Evolutionary conservation across 2,329 filamentous ascomycete species (phyloP).

Genomic region (Exserohilum rostratum): DNA sequence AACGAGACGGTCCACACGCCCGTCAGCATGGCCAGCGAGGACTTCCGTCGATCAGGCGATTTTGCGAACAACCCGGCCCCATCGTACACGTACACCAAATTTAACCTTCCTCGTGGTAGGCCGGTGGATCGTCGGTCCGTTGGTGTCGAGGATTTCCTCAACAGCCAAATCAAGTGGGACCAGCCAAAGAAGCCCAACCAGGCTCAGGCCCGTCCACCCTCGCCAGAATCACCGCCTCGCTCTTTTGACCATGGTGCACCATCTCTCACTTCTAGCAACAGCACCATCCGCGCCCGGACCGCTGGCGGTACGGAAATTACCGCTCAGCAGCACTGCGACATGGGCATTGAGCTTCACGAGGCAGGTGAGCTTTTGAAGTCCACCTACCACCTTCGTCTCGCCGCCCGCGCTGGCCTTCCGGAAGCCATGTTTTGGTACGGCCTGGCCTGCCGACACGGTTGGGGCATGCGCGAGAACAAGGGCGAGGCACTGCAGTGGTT

Average conservation of each 20-base stretch:
- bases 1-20: constrained; percentile 73
- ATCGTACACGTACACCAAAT: constrained; percentile 88
- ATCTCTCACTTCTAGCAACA: constrained; percentile 52
- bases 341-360: constrained; percentile 89
- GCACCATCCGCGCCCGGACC: constrained; percentile 55
- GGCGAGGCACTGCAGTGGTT: constrained; percentile 91
- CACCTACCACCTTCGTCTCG: constrained; percentile 91
- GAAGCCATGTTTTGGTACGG: constrained; percentile 97
- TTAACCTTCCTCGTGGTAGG: constrained; percentile 81
- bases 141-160: constrained; percentile 48
- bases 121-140: constrained; percentile 67
- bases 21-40: constrained; percentile 74
- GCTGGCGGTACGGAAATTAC: constrained; percentile 67
- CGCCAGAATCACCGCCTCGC: constrained; percentile 49
- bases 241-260: constrained; percentile 42
- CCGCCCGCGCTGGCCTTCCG: constrained; percentile 82
- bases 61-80: constrained; percentile 63
- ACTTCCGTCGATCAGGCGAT: constrained; percentile 62
- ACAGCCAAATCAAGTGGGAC: constrained; percentile 67
- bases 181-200: constrained; percentile 50
- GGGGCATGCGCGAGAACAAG: constrained; percentile 95
- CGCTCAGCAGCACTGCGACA: constrained; percentile 85
- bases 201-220: constrained; percentile 40
- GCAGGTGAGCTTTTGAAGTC: constrained; percentile 88
- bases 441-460: constrained; percentile 91